Conservation (phyloP, 106 monocot species). For the Chionographis japonica region DNA sequence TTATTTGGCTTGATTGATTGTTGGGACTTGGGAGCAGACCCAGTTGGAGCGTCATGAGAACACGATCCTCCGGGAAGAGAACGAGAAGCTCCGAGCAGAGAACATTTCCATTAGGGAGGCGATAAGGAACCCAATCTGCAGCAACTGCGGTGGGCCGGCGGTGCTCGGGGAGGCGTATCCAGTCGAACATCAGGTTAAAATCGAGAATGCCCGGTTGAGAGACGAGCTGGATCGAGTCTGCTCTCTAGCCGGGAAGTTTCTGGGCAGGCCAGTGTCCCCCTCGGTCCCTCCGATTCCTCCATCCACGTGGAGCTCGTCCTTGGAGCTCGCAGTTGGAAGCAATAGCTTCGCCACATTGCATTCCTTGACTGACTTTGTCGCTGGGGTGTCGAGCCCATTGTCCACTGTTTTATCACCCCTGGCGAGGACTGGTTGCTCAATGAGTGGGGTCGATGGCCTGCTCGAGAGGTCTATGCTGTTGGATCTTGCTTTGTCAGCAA, state of each 20-base stretch:
- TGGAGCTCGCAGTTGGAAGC: slow-evolving; percentile 42
- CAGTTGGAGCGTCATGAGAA: slow-evolving; percentile 91
- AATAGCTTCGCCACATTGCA: slow-evolving; percentile 25
- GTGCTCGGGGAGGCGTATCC: slow-evolving; percentile 61
- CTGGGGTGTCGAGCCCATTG: slow-evolving; percentile 20
- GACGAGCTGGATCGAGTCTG: slow-evolving; percentile 84
- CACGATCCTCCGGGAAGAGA: slow-evolving; percentile 68
- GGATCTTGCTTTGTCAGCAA: slow-evolving; percentile 71
- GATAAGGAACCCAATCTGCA: slow-evolving; percentile 72
- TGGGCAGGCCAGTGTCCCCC: slow-evolving; percentile 42
- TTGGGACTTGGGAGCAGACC: slow-evolving; percentile 23
- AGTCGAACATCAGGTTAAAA: slow-evolving; percentile 70
- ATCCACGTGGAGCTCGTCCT: slow-evolving; percentile 31
- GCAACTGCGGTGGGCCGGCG: slow-evolving; percentile 71
- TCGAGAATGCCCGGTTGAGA: slow-evolving; percentile 85
- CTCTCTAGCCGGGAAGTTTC: slow-evolving; percentile 59
- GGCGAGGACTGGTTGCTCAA: neutral
- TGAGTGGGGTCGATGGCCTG: slow-evolving; percentile 30
- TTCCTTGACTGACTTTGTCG: slow-evolving; percentile 20
- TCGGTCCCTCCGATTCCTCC: slow-evolving; percentile 11
- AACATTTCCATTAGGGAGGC: slow-evolving; percentile 70
- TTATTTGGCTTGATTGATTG: neutral
- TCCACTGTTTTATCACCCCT: slow-evolving; percentile 26
- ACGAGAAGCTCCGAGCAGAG: slow-evolving; percentile 76
- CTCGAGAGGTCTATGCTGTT: slow-evolving; percentile 52